These are phyloP conservation scores for Hirschfeldia incana DNA, from an alignment of 345 rosid species.

Conservation along the genomic window DNA sequence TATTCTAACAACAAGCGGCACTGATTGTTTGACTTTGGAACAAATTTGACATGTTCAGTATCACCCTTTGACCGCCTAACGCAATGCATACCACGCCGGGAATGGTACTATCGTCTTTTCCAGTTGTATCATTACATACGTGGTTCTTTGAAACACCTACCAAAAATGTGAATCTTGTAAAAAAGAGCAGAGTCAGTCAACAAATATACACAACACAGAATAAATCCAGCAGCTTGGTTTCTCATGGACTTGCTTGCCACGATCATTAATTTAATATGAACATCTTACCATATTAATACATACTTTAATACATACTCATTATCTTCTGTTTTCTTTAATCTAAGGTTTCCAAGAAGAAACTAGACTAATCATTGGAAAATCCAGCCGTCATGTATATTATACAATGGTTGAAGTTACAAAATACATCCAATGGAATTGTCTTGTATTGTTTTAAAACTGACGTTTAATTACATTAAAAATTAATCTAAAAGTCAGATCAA, in stretches of 20 bases:
- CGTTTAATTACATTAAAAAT: neutral
- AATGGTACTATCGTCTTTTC: conserved; percentile 14
- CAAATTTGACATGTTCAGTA: conserved; percentile 24
- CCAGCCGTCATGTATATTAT: conserved; percentile 10
- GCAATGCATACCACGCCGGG: neutral
- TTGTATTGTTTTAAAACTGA: neutral
- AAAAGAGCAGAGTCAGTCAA: conserved; percentile 24
- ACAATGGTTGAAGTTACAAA: neutral
- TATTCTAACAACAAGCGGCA: conserved; percentile 19
- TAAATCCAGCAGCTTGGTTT: conserved; percentile 31
- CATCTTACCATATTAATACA: conserved; percentile 10
- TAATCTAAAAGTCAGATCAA: neutral
- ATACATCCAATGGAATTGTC: neutral
- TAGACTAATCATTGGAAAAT: conserved; percentile 13
- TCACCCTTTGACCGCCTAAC: conserved; percentile 17
- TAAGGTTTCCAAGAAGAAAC: conserved; percentile 1
- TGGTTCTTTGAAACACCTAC: conserved; percentile 8
- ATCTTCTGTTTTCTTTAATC: neutral
- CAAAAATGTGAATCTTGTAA: conserved; percentile 6
- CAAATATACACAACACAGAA: conserved; percentile 10
- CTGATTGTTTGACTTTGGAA: conserved; percentile 29
- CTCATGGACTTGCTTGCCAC: conserved; percentile 25
- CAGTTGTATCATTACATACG: neutral
- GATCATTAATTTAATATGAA: conserved; percentile 4
- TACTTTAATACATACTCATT: neutral